Evolutionary conservation across 108 stramenopile genomes (phyloP), one percentile per base, ranked within the genome.

Genomic region (Conticribra guillardii): DNA sequence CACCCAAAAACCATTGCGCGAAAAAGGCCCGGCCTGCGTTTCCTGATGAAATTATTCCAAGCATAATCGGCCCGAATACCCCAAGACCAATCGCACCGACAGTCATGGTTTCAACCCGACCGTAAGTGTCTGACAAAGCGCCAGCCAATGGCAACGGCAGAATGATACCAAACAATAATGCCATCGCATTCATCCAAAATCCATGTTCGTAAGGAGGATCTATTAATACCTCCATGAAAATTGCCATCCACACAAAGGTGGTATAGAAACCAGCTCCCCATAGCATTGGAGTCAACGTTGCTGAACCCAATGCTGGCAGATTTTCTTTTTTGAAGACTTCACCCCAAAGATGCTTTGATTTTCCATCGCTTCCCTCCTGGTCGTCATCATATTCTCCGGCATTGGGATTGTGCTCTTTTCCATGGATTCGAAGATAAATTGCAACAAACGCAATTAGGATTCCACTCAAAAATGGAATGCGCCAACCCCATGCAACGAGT

Each of bases 381-480:
- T 60, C 64, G 17, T 68, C 37, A 54, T 77, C 84, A 45, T 79
- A 62, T 1, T 75, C 82, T 24, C 74, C 59, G 3, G 55, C 69
- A 44, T 81, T 81, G 24, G 85, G 74, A 67, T 82, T 80, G 24
- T 76, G 63, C 19, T 90, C 87, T 23, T 67, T 58, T 22, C 81
- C 86, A 55, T 85, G 37, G 16, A 57, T 22, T 32, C 75, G 54
- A 14, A 91, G 65, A 68, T 87, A 91, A 4, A 64, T 54, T 15
- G 81, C 86, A 3, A 79, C 81, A 26, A 79, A 48, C 1, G 78
- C 82, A 47, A 89, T 85, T 2, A 85, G n/a, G 28, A 91, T 83
- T 17, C 90, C 90, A 5, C 82, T 81, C 24, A 91, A 65, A 56
- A 91, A 91, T 1, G 90, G 90, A 1, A 91, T 33, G 1, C 90